A percentile compares a stretch with the other conserved stretches of the same genome.
Evolutionary conservation across 805 yeast genomes (phyloP).

Genomic region (Saccharomycopsis vini): DNA sequence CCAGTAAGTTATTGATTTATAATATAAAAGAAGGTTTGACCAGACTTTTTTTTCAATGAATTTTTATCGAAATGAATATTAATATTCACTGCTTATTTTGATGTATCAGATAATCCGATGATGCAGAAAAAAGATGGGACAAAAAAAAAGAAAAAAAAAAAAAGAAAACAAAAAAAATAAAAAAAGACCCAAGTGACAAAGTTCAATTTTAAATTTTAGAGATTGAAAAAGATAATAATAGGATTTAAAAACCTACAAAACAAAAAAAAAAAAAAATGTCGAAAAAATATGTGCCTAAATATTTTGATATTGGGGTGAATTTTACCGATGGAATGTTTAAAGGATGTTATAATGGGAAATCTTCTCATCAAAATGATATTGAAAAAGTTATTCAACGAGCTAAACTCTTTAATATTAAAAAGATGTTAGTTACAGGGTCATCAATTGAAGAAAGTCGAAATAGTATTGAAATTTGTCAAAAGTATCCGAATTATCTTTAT

Average conservation of each 20-base stretch:
- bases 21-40: no score
- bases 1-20: no score
- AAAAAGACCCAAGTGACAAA: no score
- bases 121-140: no score
- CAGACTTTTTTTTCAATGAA: no score
- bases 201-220: no score
- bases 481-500: slow-evolving; percentile 31
- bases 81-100: no score
- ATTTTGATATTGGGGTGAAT: slow-evolving; percentile 55
- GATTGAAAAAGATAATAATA: no score
- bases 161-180: neutral
- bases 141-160: slow-evolving; percentile 1
- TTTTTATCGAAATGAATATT: no score
- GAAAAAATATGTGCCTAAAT: slow-evolving; percentile 14
- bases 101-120: no score
- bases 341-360: slow-evolving; percentile 68
- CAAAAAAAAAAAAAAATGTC: no score
- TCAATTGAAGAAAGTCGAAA: slow-evolving; percentile 54
- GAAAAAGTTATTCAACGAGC: slow-evolving; percentile 61
- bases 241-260: no score
- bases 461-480: slow-evolving; percentile 48
- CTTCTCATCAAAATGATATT: slow-evolving; percentile 61
- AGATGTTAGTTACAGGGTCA: slow-evolving; percentile 79
- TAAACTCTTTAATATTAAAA: slow-evolving; percentile 48
- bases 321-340: slow-evolving; percentile 83